Evolutionary conservation across 202 grass and related monocot species (phyloP), one percentile per base, ranked within the genome.

Genomic region (Setaria italica): DNA sequence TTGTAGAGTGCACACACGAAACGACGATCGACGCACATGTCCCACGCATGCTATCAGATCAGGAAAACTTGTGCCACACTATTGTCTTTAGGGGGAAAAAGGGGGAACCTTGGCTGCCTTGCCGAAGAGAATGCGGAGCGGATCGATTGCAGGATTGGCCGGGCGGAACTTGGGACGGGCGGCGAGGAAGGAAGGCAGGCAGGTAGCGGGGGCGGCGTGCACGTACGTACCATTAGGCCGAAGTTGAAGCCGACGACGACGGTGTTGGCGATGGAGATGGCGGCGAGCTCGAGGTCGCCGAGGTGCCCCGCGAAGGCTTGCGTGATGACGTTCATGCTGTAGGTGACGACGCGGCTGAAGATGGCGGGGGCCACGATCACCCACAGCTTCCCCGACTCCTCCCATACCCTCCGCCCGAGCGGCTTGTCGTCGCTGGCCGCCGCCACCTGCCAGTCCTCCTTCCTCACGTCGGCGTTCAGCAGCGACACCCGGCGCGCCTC

Each of bases 161-260:
- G 34, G 34, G 34, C 34, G 34, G 2, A 25, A 25, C 25, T 25
- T 25, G 25, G 25, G 25, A 25, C 25, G 25, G 34, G 39, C 39
- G 39, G 39, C 5, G 39, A 41, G 39, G 4, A 35, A 35, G 34
- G 0, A 41, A 41, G 39, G 39, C 39, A 41, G 39, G 39, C 39
- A 41, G 39, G 37, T 39, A 43, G 42, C 6, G 4, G 39, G 4
- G 5, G 39, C 39, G 5, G 39, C 39, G 39, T 41, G 39, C 39
- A 7, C 43, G 9, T 10, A 10, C 85, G 78, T 92, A 98, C 95
- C 95, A 98, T 87, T 54, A 98, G 84, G 25, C 95, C 93, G 74
- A 98, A 98, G 91, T 35, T 98, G 91, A 98, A 98, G 2, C 95
- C 95, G 53, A 98, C 93, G 69, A 98, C 86, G 78, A 98, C 93